These are phyloP conservation scores for Coriaria nepalensis DNA, from an alignment of 306 rosid genomes.

Conservation along the genomic window DNA sequence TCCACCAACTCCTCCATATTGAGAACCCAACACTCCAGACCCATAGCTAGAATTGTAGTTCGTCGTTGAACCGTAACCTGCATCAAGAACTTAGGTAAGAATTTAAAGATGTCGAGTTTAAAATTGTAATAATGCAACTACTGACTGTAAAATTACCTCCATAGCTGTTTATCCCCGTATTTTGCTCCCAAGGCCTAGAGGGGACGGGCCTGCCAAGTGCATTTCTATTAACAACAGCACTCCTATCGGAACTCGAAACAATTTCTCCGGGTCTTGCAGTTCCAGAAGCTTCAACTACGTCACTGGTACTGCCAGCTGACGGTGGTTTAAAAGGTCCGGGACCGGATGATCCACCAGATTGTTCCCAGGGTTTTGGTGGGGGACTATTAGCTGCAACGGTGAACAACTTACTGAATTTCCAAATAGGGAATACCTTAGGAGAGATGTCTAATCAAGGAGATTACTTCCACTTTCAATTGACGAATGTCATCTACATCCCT, in stretches of 20 bases:
- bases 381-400: slow-evolving; percentile 50
- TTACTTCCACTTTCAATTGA: no score
- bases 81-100: background rate
- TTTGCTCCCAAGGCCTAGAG: slow-evolving; percentile 93
- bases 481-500: no score
- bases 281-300: slow-evolving; percentile 93
- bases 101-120: no score
- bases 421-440: background rate
- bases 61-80: slow-evolving; percentile 65
- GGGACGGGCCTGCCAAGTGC: slow-evolving; percentile 74
- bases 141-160: slow-evolving; percentile 25
- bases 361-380: slow-evolving; percentile 95
- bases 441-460: no score
- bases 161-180: slow-evolving; percentile 37
- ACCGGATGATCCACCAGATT: slow-evolving; percentile 66
- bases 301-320: slow-evolving; percentile 73
- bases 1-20: slow-evolving; percentile 32
- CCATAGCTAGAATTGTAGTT: slow-evolving; percentile 52
- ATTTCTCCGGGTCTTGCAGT: slow-evolving; percentile 94
- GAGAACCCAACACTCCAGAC: slow-evolving; percentile 44
- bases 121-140: no score
- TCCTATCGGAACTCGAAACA: slow-evolving; percentile 48
- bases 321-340: slow-evolving; percentile 86
- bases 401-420: slow-evolving; percentile 8
- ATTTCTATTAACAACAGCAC: slow-evolving; percentile 32